These are phyloP conservation scores for Colletotrichum simmondsii DNA, from an alignment of 2,329 filamentous ascomycete species.

Conservation along the genomic window DNA sequence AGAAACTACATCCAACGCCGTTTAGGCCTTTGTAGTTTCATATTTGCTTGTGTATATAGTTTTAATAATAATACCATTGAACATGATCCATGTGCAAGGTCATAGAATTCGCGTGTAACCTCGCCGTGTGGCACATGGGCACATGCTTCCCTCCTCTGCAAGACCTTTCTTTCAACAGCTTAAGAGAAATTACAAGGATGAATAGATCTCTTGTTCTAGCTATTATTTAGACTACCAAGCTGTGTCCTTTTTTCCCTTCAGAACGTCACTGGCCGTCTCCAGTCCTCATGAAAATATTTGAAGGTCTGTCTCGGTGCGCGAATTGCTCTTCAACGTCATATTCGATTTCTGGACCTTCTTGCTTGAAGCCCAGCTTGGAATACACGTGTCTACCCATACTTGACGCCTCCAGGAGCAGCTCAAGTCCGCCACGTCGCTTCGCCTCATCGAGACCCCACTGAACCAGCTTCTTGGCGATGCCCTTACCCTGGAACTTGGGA, in stretches of 20 bases:
- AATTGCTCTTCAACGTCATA: slow-evolving; percentile 60
- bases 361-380: slow-evolving; percentile 55
- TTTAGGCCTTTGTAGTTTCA: not conserved
- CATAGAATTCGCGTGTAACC: not conserved
- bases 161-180: not conserved
- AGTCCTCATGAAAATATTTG: slow-evolving; percentile 61
- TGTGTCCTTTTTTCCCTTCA: not conserved
- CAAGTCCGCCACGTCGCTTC: slow-evolving; percentile 49
- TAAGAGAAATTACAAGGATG: not conserved
- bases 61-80: not conserved
- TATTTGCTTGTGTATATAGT: no score
- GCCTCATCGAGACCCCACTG: slow-evolving; percentile 59
- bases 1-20: not conserved
- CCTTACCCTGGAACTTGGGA: slow-evolving; percentile 62
- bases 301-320: slow-evolving; percentile 45
- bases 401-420: slow-evolving; percentile 58
- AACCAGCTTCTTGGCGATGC: slow-evolving; percentile 57
- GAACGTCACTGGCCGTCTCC: slow-evolving; percentile 13
- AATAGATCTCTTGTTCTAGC: no score
- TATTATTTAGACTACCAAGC: no score
- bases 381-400: slow-evolving; percentile 60
- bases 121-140: not conserved
- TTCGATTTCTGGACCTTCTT: slow-evolving; percentile 52
- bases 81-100: not conserved
- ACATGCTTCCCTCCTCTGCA: not conserved